A percentile compares a stretch with the other conserved stretches of the same genome.
These are phyloP conservation scores for Brassica cretica DNA, from an alignment of 345 rosid species.

Conservation along the genomic window DNA sequence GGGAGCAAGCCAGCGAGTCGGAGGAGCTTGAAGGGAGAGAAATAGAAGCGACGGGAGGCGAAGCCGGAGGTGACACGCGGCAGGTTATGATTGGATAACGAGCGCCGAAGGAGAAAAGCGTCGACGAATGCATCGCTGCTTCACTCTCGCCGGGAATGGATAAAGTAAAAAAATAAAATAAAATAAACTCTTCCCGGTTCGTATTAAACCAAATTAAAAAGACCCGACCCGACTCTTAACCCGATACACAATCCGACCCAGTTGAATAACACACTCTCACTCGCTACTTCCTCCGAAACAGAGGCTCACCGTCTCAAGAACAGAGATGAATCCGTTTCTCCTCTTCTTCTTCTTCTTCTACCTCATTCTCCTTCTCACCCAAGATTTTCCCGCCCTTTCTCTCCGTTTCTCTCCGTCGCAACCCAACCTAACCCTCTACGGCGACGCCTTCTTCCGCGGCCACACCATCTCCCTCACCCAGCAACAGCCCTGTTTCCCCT, in stretches of 20 bases:
- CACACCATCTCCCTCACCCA: constrained; percentile 67
- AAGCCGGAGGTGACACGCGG: constrained; percentile 44
- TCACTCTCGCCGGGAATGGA: constrained; percentile 49
- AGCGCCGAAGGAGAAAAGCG: constrained; percentile 45
- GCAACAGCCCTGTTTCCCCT: constrained; percentile 47
- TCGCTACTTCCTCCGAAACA: not conserved
- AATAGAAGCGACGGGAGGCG: constrained; percentile 21
- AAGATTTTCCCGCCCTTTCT: constrained; percentile 38
- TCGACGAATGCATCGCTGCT: constrained; percentile 48
- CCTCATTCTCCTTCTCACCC: constrained; percentile 40
- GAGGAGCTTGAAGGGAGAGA: constrained; percentile 36
- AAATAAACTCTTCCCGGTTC: constrained; percentile 5
- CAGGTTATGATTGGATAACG: constrained; percentile 53
- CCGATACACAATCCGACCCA: constrained; percentile 7
- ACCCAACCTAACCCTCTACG: constrained; percentile 64
- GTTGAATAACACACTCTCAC: not conserved
- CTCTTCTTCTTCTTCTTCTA: constrained; percentile 38
- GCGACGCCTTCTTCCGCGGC: constrained; percentile 58
- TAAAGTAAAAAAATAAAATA: constrained; percentile 20
- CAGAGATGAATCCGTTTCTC: constrained; percentile 17
- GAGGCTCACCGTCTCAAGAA: constrained; percentile 7
- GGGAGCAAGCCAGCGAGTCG: constrained; percentile 56
- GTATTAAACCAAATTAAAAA: not conserved
- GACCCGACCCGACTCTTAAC: not conserved
- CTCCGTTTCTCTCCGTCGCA: constrained; percentile 35